Conservation (phyloP, 768 basidiomycete genomes). For the Pisolithus tinctorius region DNA sequence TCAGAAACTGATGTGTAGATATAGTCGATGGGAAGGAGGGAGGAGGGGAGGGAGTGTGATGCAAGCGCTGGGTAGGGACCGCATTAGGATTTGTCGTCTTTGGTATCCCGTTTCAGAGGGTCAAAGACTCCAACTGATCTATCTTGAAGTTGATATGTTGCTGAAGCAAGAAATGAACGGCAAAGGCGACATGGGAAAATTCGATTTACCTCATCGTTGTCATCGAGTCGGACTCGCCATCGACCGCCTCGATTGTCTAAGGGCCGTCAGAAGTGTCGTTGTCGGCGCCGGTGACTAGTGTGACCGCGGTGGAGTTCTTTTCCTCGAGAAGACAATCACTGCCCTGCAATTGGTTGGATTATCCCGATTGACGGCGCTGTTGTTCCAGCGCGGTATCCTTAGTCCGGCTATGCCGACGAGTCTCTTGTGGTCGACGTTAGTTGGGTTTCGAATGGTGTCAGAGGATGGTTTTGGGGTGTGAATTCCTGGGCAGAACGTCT, state of each 20-base stretch:
- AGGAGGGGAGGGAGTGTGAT: constrained; percentile 61
- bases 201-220: constrained; percentile 52
- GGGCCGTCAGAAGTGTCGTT: constrained; percentile 67
- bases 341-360: constrained; percentile 31
- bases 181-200: not conserved
- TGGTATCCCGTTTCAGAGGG: constrained; percentile 20
- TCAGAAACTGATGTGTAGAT: constrained; percentile 78
- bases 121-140: constrained; percentile 55
- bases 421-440: constrained; percentile 75
- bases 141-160: constrained; percentile 56
- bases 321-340: constrained; percentile 27
- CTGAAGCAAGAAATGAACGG: constrained; percentile 23
- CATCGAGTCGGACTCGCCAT: constrained; percentile 59
- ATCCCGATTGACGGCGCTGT: constrained; percentile 31
- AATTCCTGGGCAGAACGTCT: constrained; percentile 64
- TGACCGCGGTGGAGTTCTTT: constrained; percentile 24
- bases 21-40: constrained; percentile 89
- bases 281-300: constrained; percentile 30
- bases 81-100: constrained; percentile 44
- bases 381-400: constrained; percentile 90
- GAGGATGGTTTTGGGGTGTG: constrained; percentile 41
- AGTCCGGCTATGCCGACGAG: constrained; percentile 95
- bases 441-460: constrained; percentile 71
- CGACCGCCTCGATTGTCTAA: constrained; percentile 84
- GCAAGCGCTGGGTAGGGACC: constrained; percentile 39